Evolutionary conservation across 1,284 basidiomycete genomes (phyloP).

Genomic region (Ceratobasidium papillatum): DNA sequence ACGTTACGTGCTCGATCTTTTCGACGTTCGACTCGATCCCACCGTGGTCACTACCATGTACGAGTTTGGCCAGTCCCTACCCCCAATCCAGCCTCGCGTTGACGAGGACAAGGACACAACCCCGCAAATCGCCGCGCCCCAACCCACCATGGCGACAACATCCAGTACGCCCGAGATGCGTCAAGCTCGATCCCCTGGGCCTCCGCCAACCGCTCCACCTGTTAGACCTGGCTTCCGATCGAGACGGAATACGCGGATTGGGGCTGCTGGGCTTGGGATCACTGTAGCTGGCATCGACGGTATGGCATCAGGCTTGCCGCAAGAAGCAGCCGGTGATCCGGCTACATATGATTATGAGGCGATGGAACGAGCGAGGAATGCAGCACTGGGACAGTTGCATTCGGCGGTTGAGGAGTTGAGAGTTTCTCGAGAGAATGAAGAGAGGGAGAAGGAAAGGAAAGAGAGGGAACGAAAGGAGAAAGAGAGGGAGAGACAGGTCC

Average conservation of each 20-base stretch:
- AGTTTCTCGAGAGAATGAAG: conserved; percentile 33
- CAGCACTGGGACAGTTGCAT: conserved; percentile 35
- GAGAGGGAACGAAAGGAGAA: conserved; percentile 37
- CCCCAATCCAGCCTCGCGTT: conserved; percentile 2
- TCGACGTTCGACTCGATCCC: conserved; percentile 79
- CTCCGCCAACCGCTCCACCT: conserved; percentile 33
- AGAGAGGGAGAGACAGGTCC: conserved; percentile 29
- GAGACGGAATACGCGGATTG: conserved; percentile 37
- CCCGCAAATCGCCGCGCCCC: conserved; percentile 34
- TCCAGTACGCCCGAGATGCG: conserved; percentile 33
- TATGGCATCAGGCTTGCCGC: conserved; percentile 17
- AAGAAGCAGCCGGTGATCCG: conserved; percentile 21
- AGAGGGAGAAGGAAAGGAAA: conserved; percentile 30
- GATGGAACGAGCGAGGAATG: conserved; percentile 38
- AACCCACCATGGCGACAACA: neutral
- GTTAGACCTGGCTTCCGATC: conserved; percentile 29
- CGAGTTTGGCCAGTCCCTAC: conserved; percentile 26
- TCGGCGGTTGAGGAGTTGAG: conserved; percentile 36
- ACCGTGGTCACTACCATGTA: conserved; percentile 62
- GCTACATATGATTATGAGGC: conserved; percentile 38
- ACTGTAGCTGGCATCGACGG: conserved; percentile 28
- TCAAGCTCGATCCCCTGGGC: conserved; percentile 29
- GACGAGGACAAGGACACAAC: conserved; percentile 24
- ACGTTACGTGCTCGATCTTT: conserved; percentile 91
- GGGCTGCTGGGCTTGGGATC: conserved; percentile 35